A percentile compares a stretch with the other conserved stretches of the same genome.
Evolutionary conservation across 2,329 filamentous ascomycete genomes (phyloP).

Genomic region (Nothophaeocryptopus gaeumannii): DNA sequence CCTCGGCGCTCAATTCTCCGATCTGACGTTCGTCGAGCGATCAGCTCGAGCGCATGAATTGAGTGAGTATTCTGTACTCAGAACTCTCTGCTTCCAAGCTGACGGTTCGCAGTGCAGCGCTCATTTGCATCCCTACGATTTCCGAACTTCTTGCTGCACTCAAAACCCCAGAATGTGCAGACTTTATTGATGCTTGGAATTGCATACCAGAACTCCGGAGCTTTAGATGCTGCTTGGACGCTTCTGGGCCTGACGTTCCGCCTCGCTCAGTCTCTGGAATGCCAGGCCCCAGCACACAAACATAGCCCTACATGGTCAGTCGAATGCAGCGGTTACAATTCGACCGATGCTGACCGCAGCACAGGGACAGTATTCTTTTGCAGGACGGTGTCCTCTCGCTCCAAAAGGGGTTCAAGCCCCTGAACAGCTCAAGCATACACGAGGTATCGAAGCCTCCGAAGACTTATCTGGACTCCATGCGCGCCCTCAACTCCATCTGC

Average conservation of each 20-base stretch:
- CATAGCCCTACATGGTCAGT: neutral
- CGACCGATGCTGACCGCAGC: neutral
- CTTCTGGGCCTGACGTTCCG: neutral
- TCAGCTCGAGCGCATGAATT: neutral
- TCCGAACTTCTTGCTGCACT: neutral
- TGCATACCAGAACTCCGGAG: neutral
- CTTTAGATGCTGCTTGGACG: neutral
- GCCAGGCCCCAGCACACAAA: neutral
- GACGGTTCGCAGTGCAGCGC: neutral
- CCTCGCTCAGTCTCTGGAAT: neutral
- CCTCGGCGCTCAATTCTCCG: slow-evolving; percentile 1
- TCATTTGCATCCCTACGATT: neutral
- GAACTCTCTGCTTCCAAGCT: neutral
- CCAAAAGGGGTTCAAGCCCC: neutral
- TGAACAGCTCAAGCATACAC: neutral
- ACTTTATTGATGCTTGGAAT: neutral
- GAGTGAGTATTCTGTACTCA: neutral
- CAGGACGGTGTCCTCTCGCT: neutral
- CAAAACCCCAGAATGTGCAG: neutral
- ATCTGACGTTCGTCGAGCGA: neutral
- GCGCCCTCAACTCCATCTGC: neutral
- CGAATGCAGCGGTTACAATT: neutral
- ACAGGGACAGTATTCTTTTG: neutral
- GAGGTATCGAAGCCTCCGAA: neutral
- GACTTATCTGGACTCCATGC: neutral